A percentile compares a stretch with the other conserved stretches of the same genome.
Conservation (phyloP, 164 flowering plant genomes). For the Dillenia turbinata region DNA sequence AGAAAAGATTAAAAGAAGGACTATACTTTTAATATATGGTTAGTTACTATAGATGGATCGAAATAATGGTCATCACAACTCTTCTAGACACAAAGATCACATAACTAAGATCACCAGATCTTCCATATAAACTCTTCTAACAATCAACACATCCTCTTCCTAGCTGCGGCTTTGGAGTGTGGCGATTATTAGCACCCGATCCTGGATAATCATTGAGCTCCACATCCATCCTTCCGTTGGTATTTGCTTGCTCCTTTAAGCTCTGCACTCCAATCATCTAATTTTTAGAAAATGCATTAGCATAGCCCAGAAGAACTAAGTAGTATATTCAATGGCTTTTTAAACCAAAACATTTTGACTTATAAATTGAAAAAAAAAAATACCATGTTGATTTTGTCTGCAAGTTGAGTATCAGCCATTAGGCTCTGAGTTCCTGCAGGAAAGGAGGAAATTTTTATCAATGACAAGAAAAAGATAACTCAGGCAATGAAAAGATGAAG, state of each 20-base stretch:
- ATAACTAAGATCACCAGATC: no score
- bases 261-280: constrained; percentile 21
- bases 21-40: no score
- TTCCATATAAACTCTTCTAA: no score
- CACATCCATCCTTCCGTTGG: constrained; percentile 29
- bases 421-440: constrained; percentile 22
- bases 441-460: neutral
- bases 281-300: neutral
- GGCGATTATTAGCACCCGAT: constrained; percentile 63
- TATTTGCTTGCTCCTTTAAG: constrained; percentile 6
- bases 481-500: neutral
- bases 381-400: no score
- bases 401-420: constrained; percentile 9
- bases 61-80: no score
- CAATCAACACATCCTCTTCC: constrained; percentile 28
- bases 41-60: no score
- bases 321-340: no score
- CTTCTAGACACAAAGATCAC: no score
- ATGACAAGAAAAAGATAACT: neutral
- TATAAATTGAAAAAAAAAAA: no score
- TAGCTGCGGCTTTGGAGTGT: constrained; percentile 32
- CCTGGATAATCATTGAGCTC: constrained; percentile 62
- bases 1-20: no score
- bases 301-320: neutral
- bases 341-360: no score